Evolutionary conservation across 1,139 yeast genomes (phyloP).

Genomic region (Yamadazyma jaroonii): DNA sequence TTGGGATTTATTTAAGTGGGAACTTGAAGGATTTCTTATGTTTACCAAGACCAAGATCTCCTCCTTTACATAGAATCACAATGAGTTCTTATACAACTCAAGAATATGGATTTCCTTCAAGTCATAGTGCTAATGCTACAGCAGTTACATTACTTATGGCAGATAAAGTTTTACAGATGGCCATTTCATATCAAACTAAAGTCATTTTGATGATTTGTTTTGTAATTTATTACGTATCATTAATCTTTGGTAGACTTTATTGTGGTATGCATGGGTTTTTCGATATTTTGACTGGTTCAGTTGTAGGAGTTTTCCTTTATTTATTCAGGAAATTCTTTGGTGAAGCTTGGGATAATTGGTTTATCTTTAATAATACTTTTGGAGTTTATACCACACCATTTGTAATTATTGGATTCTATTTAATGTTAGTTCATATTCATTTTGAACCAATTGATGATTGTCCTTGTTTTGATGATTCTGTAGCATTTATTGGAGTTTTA

Average conservation of each 20-base stretch:
- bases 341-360: conserved; percentile 35
- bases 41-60: conserved; percentile 88
- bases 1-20: conserved; percentile 83
- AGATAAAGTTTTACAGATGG: conserved; percentile 16
- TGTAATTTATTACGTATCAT: conserved; percentile 53
- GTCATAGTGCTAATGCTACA: conserved; percentile 92
- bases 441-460: conserved; percentile 90
- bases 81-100: conserved; percentile 84
- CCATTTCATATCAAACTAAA: conserved; percentile 12
- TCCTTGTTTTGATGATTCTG: conserved; percentile 95
- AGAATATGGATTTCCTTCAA: conserved; percentile 93
- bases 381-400: conserved; percentile 33
- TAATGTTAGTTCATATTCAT: conserved; percentile 61
- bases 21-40: conserved; percentile 80
- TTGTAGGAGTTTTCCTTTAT: conserved; percentile 56
- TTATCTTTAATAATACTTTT: conserved; percentile 26
- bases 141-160: conserved; percentile 58
- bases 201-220: conserved; percentile 15
- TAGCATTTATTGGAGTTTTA: conserved; percentile 88
- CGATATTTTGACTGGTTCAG: conserved; percentile 66
- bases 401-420: conserved; percentile 36
- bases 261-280: conserved; percentile 98
- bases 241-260: conserved; percentile 79
- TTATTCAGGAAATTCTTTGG: conserved; percentile 38
- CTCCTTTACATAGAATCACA: conserved; percentile 88